phyloP scores from a whole-genome alignment of 441 rosid species.

The Melastoma candidum region DNA sequence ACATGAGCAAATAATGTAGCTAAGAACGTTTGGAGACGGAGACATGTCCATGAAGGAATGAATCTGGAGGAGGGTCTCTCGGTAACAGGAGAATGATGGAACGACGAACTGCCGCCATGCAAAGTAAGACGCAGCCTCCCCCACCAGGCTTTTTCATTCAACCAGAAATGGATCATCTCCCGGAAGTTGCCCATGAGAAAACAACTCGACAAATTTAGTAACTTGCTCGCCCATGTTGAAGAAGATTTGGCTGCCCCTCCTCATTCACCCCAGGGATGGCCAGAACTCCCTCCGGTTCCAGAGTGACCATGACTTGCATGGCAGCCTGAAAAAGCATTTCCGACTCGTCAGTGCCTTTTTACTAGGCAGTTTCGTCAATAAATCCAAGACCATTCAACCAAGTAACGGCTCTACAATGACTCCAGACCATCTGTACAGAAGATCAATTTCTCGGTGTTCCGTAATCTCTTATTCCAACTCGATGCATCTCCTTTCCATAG shows the following conservation, averaged over 20 bases:
- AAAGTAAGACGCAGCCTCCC: constrained; percentile 50
- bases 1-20: not conserved
- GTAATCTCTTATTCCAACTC: constrained; percentile 41
- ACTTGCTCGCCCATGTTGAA: constrained; percentile 65
- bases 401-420: constrained; percentile 25
- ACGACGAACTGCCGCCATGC: constrained; percentile 46
- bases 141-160: constrained; percentile 61
- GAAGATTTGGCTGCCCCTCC: constrained; percentile 32
- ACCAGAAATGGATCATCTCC: constrained; percentile 1
- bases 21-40: constrained; percentile 28
- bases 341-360: constrained; percentile 7
- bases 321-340: constrained; percentile 31
- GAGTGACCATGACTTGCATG: constrained; percentile 46
- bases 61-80: constrained; percentile 15
- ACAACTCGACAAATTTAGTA: not conserved
- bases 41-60: constrained; percentile 10
- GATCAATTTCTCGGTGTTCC: constrained; percentile 69
- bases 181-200: not conserved
- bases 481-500: constrained; percentile 32
- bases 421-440: constrained; percentile 48
- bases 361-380: not conserved
- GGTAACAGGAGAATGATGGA: constrained; percentile 40
- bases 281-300: constrained; percentile 81
- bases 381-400: constrained; percentile 22
- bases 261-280: constrained; percentile 54